phyloP scores from a whole-genome alignment of 1,284 basidiomycete genomes.

The Trametes polyzona region DNA sequence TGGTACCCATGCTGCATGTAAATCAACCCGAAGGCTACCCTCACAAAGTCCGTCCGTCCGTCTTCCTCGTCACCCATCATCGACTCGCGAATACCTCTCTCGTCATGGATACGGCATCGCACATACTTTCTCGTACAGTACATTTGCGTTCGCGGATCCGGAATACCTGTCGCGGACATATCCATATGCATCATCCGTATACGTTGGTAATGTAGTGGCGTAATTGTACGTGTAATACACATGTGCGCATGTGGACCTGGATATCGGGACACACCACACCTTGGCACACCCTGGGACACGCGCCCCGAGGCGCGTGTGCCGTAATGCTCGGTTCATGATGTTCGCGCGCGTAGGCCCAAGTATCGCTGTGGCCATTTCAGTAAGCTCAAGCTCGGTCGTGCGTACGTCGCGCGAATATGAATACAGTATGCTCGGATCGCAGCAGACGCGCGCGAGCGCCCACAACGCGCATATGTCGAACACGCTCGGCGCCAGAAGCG shows the following conservation, averaged over 20 bases:
- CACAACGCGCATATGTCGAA: neutral
- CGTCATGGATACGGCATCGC: too few relatives aligned
- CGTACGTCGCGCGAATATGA: neutral
- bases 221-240: conserved; percentile 11
- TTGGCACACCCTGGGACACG: too few relatives aligned
- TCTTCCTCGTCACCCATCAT: too few relatives aligned
- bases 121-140: neutral
- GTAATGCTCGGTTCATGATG: neutral
- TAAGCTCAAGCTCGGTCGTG: neutral
- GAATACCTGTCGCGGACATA: too few relatives aligned
- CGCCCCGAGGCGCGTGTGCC: neutral
- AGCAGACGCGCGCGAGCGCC: neutral
- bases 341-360: neutral
- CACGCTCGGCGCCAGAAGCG: neutral
- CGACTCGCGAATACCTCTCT: too few relatives aligned
- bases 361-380: neutral
- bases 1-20: neutral
- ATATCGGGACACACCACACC: too few relatives aligned
- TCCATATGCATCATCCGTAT: neutral
- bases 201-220: conserved; percentile 1
- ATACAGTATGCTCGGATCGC: neutral
- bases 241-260: neutral
- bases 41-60: too few relatives aligned
- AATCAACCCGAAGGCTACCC: neutral
- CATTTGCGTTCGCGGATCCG: too few relatives aligned